Evolutionary conservation across 1,284 basidiomycete species (phyloP).

Genomic region (Vanrija sp.): DNA sequence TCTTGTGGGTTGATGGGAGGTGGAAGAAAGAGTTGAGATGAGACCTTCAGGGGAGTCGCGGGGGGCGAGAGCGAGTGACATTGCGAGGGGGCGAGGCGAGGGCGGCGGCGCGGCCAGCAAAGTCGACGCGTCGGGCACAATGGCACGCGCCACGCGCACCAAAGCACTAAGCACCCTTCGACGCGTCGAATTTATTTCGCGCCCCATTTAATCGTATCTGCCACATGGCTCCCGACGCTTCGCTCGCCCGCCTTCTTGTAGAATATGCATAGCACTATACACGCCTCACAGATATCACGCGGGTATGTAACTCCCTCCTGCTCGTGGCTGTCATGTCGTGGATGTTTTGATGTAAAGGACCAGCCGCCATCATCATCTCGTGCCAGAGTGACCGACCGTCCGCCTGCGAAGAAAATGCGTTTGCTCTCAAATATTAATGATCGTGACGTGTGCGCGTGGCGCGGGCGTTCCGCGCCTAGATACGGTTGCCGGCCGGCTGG

Average conservation of each 20-base stretch:
- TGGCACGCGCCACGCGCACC: too few species aligned
- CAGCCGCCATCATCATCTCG: neutral
- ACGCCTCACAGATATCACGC: neutral
- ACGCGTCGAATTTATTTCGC: too few species aligned
- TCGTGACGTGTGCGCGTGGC: neutral
- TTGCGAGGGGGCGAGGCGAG: too few species aligned
- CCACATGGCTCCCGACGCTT: neutral
- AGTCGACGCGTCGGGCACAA: too few species aligned
- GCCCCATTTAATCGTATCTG: neutral
- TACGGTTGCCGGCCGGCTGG: neutral
- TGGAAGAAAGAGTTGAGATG: too few species aligned
- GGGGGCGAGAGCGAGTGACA: too few species aligned
- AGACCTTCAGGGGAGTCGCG: too few species aligned
- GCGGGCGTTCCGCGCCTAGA: neutral
- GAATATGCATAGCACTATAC: slow-evolving; percentile 1
- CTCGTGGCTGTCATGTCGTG: neutral
- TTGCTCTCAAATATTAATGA: neutral
- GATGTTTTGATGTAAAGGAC: neutral
- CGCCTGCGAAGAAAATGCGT: neutral
- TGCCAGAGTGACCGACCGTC: neutral
- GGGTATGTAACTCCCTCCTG: neutral
- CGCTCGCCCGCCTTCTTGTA: neutral
- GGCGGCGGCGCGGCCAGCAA: too few species aligned
- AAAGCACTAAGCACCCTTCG: too few species aligned
- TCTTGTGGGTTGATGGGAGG: too few species aligned